phyloP scores from a whole-genome alignment of 306 rosid genomes.

The Spatholobus suberectus region DNA sequence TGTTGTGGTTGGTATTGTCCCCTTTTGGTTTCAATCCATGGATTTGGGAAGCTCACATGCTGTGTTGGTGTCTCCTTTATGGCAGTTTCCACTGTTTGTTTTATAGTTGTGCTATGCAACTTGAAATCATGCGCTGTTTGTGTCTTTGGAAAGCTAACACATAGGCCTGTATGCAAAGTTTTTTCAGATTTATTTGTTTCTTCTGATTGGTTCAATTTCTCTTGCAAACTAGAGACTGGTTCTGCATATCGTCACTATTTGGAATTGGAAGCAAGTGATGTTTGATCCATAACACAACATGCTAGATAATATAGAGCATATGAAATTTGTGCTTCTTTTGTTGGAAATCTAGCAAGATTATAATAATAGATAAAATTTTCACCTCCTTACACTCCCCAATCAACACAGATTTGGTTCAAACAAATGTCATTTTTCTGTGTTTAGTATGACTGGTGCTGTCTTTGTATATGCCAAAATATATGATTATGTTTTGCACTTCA shows the following conservation, averaged over 20 bases:
- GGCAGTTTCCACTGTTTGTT: background rate
- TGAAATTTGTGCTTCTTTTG: background rate
- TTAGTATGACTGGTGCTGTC: background rate
- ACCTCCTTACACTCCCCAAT: background rate
- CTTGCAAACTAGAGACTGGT: background rate
- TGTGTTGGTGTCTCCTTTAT: background rate
- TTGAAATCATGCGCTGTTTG: background rate
- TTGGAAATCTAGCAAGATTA: constrained; percentile 19
- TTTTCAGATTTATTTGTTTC: background rate
- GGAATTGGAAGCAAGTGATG: background rate
- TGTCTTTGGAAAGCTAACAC: background rate
- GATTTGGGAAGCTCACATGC: background rate
- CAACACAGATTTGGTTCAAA: background rate
- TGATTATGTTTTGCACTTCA: background rate
- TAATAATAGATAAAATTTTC: background rate
- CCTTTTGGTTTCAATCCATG: background rate
- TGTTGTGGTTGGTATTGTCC: background rate
- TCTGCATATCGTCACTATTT: background rate
- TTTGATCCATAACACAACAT: too few species aligned
- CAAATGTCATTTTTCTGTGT: background rate
- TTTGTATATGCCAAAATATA: background rate
- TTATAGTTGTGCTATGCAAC: background rate
- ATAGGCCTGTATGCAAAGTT: background rate
- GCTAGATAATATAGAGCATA: too few species aligned
- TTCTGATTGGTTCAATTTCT: constrained; percentile 5